Conservation (phyloP, 1,284 basidiomycete species). For the Apiotrichum sp. region DNA sequence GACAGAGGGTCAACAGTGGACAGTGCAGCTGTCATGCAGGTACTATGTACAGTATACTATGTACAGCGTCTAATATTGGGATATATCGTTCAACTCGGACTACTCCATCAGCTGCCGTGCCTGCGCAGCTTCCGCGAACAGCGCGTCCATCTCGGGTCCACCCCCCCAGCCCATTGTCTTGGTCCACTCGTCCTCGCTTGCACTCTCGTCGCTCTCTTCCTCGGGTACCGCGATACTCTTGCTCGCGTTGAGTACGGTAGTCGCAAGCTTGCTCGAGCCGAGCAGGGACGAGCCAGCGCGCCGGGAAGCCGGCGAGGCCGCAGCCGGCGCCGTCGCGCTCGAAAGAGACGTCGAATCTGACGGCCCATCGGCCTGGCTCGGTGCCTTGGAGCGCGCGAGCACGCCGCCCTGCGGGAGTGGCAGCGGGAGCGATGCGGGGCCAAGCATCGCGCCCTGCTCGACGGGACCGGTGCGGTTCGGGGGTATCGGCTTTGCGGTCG, state of each 20-base stretch:
- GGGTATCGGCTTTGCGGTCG: neutral
- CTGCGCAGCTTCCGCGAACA: constrained; percentile 20
- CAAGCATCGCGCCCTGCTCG: constrained; percentile 1
- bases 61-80: neutral
- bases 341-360: too few relatives aligned
- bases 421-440: neutral
- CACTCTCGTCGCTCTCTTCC: constrained; percentile 8
- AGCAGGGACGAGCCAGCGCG: neutral
- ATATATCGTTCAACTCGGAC: neutral
- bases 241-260: constrained; percentile 14
- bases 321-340: neutral
- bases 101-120: constrained; percentile 11
- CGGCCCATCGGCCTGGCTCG: too few relatives aligned
- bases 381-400: too few relatives aligned
- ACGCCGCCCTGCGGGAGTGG: neutral
- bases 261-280: constrained; percentile 9
- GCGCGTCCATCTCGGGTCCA: constrained; percentile 18
- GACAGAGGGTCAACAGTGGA: neutral
- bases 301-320: neutral
- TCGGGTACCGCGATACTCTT: constrained; percentile 6
- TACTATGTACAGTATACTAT: too few relatives aligned
- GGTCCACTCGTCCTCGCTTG: constrained; percentile 25
- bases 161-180: constrained; percentile 23
- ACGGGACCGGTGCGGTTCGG: neutral
- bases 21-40: too few relatives aligned